phyloP scores from a whole-genome alignment of 257 asterid species.

The Rehmannia glutinosa region DNA sequence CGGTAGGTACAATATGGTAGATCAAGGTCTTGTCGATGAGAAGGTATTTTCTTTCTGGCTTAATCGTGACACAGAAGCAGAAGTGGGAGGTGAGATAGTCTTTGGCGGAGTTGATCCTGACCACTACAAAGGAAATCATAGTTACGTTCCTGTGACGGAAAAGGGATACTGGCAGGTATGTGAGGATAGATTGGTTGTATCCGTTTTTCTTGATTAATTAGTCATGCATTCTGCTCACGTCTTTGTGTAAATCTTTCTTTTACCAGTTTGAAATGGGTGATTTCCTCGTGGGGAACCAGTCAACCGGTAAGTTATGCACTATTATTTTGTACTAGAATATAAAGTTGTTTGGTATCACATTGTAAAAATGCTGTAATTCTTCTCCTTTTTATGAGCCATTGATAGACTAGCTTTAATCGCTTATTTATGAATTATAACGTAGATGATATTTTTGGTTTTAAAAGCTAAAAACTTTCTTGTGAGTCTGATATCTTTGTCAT shows the following conservation, averaged over 20 bases:
- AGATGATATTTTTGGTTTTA: not conserved
- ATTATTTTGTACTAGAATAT: not conserved
- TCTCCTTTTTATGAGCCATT: too few species aligned
- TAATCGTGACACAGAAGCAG: conserved; percentile 63
- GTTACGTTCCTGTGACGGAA: conserved; percentile 64
- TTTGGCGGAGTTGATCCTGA: conserved; percentile 81
- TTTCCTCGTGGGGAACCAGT: conserved; percentile 63
- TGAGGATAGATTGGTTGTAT: not conserved
- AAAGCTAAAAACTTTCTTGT: not conserved
- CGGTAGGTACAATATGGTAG: conserved; percentile 78
- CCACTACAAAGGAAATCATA: conserved; percentile 74
- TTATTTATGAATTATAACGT: not conserved
- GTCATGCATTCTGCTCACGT: not conserved
- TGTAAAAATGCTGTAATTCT: too few species aligned
- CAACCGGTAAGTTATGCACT: conserved; percentile 58
- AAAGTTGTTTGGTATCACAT: not conserved
- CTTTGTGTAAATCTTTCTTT: not conserved
- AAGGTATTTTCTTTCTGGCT: conserved; percentile 82
- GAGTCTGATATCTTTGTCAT: not conserved
- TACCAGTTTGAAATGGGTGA: conserved; percentile 74
- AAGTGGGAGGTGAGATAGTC: conserved; percentile 82
- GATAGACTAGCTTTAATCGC: too few species aligned
- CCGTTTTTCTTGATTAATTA: not conserved
- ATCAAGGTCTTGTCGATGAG: conserved; percentile 74
- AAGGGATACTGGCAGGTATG: conserved; percentile 96